A percentile compares a stretch with the other conserved stretches of the same genome.
Conservation (phyloP, 257 asterid species). For the Ligustrum vulgare region DNA sequence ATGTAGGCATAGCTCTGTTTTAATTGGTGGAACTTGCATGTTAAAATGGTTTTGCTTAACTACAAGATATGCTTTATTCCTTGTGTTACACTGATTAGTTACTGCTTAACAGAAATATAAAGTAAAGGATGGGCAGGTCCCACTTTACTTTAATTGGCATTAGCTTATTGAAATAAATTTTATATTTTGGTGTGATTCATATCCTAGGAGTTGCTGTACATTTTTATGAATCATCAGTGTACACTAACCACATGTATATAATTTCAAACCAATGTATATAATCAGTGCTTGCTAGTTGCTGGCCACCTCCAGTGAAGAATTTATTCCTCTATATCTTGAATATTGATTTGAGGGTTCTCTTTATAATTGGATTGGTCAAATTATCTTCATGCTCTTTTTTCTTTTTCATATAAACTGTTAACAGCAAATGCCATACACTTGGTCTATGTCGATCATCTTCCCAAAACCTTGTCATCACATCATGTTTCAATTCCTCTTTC, state of each 20-base stretch:
- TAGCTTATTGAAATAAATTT: not conserved
- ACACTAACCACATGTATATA: not conserved
- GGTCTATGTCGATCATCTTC: too few species aligned
- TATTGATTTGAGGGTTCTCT: not conserved
- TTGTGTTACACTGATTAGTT: slow-evolving; percentile 11
- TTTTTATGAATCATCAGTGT: not conserved
- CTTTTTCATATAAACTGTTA: not conserved
- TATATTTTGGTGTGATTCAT: not conserved
- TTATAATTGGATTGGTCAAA: not conserved
- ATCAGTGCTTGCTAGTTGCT: not conserved
- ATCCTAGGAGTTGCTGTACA: not conserved
- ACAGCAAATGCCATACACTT: not conserved
- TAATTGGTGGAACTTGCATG: slow-evolving; percentile 1
- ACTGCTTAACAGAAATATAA: slow-evolving; percentile 60
- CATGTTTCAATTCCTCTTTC: too few species aligned
- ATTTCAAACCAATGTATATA: not conserved
- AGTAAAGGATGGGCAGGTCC: slow-evolving; percentile 86
- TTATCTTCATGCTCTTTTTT: not conserved
- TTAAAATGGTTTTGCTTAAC: not conserved
- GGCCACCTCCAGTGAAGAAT: not conserved
- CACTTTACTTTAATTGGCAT: slow-evolving; percentile 17
- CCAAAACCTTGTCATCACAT: too few species aligned
- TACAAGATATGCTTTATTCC: slow-evolving; percentile 10
- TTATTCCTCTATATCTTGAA: not conserved
- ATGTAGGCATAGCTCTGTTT: not conserved